Base-by-base conservation (phyloP, 768 basidiomycete genomes). In the Neoboletus subvelutipes region DNA sequence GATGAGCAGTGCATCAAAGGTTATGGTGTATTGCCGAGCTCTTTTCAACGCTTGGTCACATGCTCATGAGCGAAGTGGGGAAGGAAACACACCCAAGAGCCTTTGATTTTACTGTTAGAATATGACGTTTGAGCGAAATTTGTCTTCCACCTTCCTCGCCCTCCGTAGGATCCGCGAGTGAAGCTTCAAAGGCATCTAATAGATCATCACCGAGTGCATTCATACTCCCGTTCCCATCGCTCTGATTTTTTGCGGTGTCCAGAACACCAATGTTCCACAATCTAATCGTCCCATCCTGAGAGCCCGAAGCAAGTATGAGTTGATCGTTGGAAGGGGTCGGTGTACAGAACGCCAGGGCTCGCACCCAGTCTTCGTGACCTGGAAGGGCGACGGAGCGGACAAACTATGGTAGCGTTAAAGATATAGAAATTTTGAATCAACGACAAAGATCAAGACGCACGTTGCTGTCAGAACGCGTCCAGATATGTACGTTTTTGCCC, bases 301-400 rank as follows among this genome's bases (percentile, higher is more conserved):
- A 95, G 1, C 94, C 97, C 24, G 94, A 95, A 1, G 97, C 95
- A 37, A 99, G 78, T 0, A 89, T 69, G 9, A 98, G 77, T 31
- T 79, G 74, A n/a, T 78, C 75, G 34, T 52, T 34, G 18, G 45
- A 28, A 46, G 43, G 31, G 3, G 24, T 6, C 7, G 78, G 72
- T 1, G 64, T 42, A 45, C 77, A 77, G 70, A 98, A 94, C 2
- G 86, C 80, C 37, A 98, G 81, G 57, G 85, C 79, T 52, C 89
- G 85, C 52, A 98, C 81, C 97, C 97, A 99, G 66, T 99, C 96
- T 78, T 97, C 92, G 66, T 99, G 97, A 2, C 97, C 97, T 13
- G 82, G 74, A 47, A 92, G 76, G 0, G 76, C 73, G 4, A 83
- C 82, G 20, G 84, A 82, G 52, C 74, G 78, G 15, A 85, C 76